Evolutionary conservation across 2,329 filamentous ascomycete genomes (phyloP), one percentile per base, ranked within the genome.

Genomic region (Pseudocercospora ulei): DNA sequence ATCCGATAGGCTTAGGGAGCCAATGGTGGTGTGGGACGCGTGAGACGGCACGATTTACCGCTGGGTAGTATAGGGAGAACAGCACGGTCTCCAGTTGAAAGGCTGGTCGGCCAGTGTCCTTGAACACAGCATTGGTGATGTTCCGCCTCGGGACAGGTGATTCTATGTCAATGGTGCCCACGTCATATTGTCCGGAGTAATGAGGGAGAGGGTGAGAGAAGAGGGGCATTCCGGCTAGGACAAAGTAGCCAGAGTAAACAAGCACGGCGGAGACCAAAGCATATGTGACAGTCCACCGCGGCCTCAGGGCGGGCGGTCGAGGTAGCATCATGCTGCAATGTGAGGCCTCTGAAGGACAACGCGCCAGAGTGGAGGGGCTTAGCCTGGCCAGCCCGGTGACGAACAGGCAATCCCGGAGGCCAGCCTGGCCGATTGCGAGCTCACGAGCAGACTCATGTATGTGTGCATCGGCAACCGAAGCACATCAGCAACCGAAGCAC

Each of bases 61-160:
- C 58, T 1, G 65, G 65, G 37, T 68, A 69, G 55, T 65, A 69
- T 2, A 69, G 47, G 1, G 65, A 65, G 45, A 67, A 60, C 3
- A 67, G 58, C 3, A 68, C 59, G 5, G 65, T 67, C 18, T 62
- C 49, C n/a, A 68, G 51, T 48, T 66, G 18, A 33, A 68, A 67
- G 4, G 63, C 62, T 12, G 60, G 60, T 22, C 60, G 50, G 18
- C 62, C 58, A 5, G 55, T 62, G 30, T 56, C 54, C 42, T 62
- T 63, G 46, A 65, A 55, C 12, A 57, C 51, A 5, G 55, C 59
- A n/a, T 61, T 53, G 41, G 54, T 55, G 3, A 67, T 49, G 7
- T 56, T 53, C 26, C 57, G 54, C 28, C 57, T 44, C 14, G 63
- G 56, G 38, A 59, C 57, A 3, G 62, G 56, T 4, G 48, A 60